Conservation (phyloP, 805 yeast genomes). For the Pichia occidentalis region DNA sequence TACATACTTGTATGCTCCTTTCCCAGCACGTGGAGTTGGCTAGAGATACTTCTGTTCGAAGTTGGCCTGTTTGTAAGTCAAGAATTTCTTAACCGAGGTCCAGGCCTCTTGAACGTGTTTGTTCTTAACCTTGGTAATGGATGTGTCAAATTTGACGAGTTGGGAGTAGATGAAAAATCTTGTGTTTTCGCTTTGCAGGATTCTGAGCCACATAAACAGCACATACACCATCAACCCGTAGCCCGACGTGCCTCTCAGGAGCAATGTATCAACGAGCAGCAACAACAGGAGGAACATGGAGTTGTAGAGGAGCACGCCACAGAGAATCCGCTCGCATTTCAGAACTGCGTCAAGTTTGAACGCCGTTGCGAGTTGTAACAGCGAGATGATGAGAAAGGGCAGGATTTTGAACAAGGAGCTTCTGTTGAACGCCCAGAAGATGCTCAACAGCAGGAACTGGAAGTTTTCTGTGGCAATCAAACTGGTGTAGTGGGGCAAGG, state of each 20-base stretch:
- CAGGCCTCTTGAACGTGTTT: slow-evolving; percentile 37
- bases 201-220: slow-evolving; percentile 63
- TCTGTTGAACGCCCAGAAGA: slow-evolving; percentile 58
- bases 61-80: slow-evolving; percentile 36
- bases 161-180: slow-evolving; percentile 37
- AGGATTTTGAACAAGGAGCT: slow-evolving; percentile 57
- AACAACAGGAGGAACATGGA: slow-evolving; percentile 51
- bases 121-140: slow-evolving; percentile 38
- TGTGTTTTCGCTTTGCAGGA: slow-evolving; percentile 48
- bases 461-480: slow-evolving; percentile 69
- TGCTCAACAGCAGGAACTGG: slow-evolving; percentile 54
- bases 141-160: slow-evolving; percentile 38
- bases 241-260: slow-evolving; percentile 64
- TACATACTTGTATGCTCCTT: not conserved
- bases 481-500: slow-evolving; percentile 54
- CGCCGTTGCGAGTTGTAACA: slow-evolving; percentile 45
- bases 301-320: slow-evolving; percentile 49
- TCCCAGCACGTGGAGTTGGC: too few species aligned
- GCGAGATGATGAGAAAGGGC: slow-evolving; percentile 52
- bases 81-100: slow-evolving; percentile 34
- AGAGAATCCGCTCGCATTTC: slow-evolving; percentile 33
- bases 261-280: slow-evolving; percentile 50
- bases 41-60: slow-evolving; percentile 23
- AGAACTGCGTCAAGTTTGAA: slow-evolving; percentile 37
- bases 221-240: slow-evolving; percentile 53